phyloP scores from a whole-genome alignment of 176 grass and related monocot genomes.

The Areca catechu region DNA sequence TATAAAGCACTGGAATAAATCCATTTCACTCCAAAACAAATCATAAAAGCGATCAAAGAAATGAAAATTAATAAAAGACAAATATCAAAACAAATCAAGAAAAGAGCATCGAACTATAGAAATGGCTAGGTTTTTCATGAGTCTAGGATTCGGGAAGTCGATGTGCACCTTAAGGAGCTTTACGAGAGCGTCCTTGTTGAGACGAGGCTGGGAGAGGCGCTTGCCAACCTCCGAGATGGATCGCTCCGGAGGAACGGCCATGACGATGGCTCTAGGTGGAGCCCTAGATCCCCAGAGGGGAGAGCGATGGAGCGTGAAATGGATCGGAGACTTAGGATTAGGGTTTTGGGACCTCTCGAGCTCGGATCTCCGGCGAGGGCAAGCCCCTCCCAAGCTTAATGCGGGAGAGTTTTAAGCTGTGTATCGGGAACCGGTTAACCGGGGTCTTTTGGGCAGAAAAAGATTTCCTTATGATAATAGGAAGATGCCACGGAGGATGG shows the following conservation, averaged over 20 bases:
- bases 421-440: too few species aligned
- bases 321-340: too few species aligned
- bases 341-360: too few species aligned
- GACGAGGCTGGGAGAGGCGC: constrained; percentile 63
- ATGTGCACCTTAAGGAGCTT: constrained; percentile 76
- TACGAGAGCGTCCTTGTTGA: constrained; percentile 72
- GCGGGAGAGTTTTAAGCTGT: too few species aligned
- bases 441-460: too few species aligned
- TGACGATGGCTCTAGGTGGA: background rate
- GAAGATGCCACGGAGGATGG: too few species aligned
- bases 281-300: background rate
- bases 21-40: background rate
- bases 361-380: too few species aligned
- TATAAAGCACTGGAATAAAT: background rate
- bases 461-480: too few species aligned
- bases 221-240: constrained; percentile 51
- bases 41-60: background rate
- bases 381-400: too few species aligned
- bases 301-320: too few species aligned
- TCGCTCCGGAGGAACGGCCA: constrained; percentile 32
- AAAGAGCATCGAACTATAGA: background rate
- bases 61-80: background rate
- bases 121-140: background rate
- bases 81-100: background rate
- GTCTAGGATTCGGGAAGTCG: background rate